Percentiles rank a stretch among this genome's conserved stretches.
Conservation (phyloP, 2,329 filamentous ascomycete genomes). For the Aulographum hederae region DNA sequence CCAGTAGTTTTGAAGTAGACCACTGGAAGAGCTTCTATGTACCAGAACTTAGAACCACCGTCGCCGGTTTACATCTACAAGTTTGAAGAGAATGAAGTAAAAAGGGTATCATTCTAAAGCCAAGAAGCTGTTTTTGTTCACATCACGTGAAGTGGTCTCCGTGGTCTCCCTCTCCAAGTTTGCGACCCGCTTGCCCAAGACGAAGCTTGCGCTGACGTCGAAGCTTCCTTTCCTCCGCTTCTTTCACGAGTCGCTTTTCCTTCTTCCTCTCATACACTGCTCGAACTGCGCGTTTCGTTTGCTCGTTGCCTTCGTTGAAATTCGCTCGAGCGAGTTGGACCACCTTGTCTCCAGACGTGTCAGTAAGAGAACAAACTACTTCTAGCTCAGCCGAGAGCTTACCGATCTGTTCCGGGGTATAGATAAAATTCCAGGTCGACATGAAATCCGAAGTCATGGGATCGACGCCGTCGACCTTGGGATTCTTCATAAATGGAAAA, state of each 20-base stretch:
- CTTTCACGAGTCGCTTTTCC: conserved; percentile 38
- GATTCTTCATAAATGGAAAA: conserved; percentile 73
- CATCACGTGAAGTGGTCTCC: conserved; percentile 49
- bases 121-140: no score
- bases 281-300: conserved; percentile 58
- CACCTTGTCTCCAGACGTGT: no score
- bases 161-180: conserved; percentile 34
- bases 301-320: conserved; percentile 63
- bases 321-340: conserved; percentile 71
- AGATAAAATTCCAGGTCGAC: conserved; percentile 96
- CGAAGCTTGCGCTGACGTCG: not conserved
- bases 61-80: no score
- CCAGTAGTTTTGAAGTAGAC: no score
- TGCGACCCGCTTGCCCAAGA: conserved; percentile 21
- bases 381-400: no score
- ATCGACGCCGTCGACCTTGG: conserved; percentile 62
- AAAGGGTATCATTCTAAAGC: no score
- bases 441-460: conserved; percentile 71
- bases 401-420: conserved; percentile 77
- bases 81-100: no score
- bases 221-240: conserved; percentile 21
- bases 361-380: no score
- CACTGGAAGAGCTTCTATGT: no score
- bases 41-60: no score
- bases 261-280: conserved; percentile 92